Percentiles rank a stretch among this genome's conserved stretches.
Conservation (phyloP, 805 yeast genomes). For the Monosporozyma servazzii region DNA sequence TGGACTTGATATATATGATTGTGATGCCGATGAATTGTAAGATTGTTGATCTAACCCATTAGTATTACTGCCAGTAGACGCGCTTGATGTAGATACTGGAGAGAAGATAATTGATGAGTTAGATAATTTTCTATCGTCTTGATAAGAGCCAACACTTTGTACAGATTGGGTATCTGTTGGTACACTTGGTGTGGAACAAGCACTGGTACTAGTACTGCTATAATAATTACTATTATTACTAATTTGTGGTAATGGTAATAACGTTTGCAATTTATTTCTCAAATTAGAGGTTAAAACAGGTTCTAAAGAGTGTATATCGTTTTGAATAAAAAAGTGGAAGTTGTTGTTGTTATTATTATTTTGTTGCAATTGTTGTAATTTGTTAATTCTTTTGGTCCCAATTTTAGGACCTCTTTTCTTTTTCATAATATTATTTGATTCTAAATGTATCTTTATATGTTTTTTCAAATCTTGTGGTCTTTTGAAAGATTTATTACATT, state of each 20-base stretch:
- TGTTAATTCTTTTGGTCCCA: constrained; percentile 14
- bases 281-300: constrained; percentile 6
- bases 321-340: constrained; percentile 5
- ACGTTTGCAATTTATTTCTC: constrained; percentile 14
- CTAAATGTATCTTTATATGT: constrained; percentile 70
- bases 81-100: neutral
- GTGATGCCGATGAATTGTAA: neutral
- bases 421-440: constrained; percentile 12
- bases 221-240: neutral
- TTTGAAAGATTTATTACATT: constrained; percentile 77
- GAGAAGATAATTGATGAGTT: constrained; percentile 1
- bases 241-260: constrained; percentile 13
- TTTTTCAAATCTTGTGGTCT: constrained; percentile 96
- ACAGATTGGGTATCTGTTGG: neutral
- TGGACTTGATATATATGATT: neutral
- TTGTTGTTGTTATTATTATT: neutral
- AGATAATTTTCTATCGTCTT: neutral
- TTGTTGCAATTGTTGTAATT: constrained; percentile 6
- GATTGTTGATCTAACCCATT: neutral
- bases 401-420: constrained; percentile 26
- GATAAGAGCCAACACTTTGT: neutral
- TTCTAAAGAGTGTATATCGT: constrained; percentile 5
- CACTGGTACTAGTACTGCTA: neutral
- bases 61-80: neutral
- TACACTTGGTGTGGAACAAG: neutral